A percentile compares a stretch with the other conserved stretches of the same genome.
Evolutionary conservation across 129 eudicot genomes (phyloP).

Genomic region (Tanacetum coccineum): DNA sequence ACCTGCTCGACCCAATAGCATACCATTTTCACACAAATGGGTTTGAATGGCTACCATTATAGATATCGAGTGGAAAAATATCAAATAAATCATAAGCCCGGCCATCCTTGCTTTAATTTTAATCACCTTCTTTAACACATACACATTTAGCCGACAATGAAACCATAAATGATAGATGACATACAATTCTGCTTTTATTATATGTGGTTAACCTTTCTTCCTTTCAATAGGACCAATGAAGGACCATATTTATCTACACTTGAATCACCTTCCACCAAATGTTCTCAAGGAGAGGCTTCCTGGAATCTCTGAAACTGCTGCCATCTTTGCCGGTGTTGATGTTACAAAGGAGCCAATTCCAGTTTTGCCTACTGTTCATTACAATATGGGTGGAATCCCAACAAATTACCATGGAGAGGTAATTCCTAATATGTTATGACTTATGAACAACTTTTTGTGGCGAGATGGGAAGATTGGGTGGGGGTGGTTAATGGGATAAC

Average conservation of each 20-base stretch:
- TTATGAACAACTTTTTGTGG: neutral
- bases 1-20: neutral
- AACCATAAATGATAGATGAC: neutral
- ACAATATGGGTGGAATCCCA: conserved; percentile 99
- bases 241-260: conserved; percentile 95
- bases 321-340: conserved; percentile 98
- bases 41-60: neutral
- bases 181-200: conserved; percentile 5
- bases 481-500: neutral
- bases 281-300: conserved; percentile 99
- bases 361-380: conserved; percentile 97
- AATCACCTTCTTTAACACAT: neutral
- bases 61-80: neutral
- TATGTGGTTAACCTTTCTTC: conserved; percentile 3
- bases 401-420: conserved; percentile 99
- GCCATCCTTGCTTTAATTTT: conserved; percentile 5
- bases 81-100: neutral
- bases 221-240: conserved; percentile 72
- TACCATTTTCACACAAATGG: conserved; percentile 8
- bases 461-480: neutral
- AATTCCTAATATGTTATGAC: conserved; percentile 1
- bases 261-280: conserved; percentile 97
- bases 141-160: neutral
- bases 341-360: conserved; percentile 99
- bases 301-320: conserved; percentile 99